phyloP scores from a whole-genome alignment of 1,139 yeast species.

The Taphrina sp. region DNA sequence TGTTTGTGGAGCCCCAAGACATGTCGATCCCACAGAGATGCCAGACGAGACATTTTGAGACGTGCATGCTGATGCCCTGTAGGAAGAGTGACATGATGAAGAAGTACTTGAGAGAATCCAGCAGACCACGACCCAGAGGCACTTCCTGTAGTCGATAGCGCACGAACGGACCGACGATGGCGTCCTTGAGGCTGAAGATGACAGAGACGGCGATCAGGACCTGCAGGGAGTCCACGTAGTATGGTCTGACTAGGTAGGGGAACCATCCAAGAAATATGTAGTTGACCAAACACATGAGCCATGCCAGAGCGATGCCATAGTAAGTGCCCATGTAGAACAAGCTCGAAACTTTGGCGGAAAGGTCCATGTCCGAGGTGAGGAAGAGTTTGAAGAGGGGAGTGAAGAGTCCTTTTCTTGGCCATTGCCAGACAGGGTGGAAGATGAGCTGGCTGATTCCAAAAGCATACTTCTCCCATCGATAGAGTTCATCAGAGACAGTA shows the following conservation, averaged over 20 bases:
- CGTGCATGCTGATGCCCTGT: conserved; percentile 36
- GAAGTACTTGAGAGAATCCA: conserved; percentile 13
- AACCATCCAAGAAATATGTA: conserved; percentile 36
- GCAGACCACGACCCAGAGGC: conserved; percentile 24
- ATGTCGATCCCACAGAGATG: conserved; percentile 36
- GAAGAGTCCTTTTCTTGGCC: conserved; percentile 33
- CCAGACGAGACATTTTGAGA: conserved; percentile 34
- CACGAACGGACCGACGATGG: conserved; percentile 35
- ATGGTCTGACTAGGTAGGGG: conserved; percentile 31
- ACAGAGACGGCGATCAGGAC: conserved; percentile 33
- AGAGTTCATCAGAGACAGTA: conserved; percentile 36
- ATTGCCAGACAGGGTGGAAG: conserved; percentile 32
- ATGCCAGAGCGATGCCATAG: conserved; percentile 34
- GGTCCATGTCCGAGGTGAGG: conserved; percentile 31
- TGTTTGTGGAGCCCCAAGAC: conserved; percentile 37
- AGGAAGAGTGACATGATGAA: conserved; percentile 35
- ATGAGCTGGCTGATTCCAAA: conserved; percentile 36
- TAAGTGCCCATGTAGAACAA: conserved; percentile 36
- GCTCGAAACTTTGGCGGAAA: conserved; percentile 35
- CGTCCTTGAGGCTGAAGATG: conserved; percentile 36
- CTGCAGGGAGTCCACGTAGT: conserved; percentile 35
- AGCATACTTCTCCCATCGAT: conserved; percentile 37
- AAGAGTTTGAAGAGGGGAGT: conserved; percentile 36
- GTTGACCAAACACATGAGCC: conserved; percentile 34
- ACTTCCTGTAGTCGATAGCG: conserved; percentile 33